Evolutionary conservation across 108 stramenopile genomes (phyloP).

Genomic region (Nannochloropsis granulata): DNA sequence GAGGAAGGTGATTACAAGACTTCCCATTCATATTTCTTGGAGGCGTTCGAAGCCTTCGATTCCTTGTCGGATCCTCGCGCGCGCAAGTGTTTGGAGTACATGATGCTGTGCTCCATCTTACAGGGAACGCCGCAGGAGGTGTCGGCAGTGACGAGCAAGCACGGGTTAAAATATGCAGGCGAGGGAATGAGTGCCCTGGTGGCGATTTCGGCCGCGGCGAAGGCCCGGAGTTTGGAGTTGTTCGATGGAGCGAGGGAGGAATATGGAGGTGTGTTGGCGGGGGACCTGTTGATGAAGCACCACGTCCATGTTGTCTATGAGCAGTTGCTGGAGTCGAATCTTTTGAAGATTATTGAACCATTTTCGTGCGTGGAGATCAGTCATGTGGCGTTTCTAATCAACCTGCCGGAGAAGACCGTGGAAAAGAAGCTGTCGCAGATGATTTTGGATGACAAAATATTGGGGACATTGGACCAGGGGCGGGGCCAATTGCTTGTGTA

Average conservation of each 20-base stretch:
- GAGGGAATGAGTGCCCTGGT: slow-evolving; percentile 84
- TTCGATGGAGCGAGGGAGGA: slow-evolving; percentile 59
- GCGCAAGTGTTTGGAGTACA: slow-evolving; percentile 52
- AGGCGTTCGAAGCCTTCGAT: slow-evolving; percentile 93
- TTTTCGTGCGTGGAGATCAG: slow-evolving; percentile 89
- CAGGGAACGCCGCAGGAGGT: slow-evolving; percentile 47
- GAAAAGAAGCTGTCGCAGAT: slow-evolving; percentile 94
- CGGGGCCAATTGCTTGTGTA: slow-evolving; percentile 67
- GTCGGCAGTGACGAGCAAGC: slow-evolving; percentile 45
- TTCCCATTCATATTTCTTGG: slow-evolving; percentile 96
- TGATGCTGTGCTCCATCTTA: slow-evolving; percentile 89
- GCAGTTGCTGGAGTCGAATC: slow-evolving; percentile 86
- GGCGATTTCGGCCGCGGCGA: slow-evolving; percentile 76
- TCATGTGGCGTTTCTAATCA: slow-evolving; percentile 85
- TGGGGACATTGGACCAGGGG: slow-evolving; percentile 96
- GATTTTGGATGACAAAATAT: slow-evolving; percentile 94
- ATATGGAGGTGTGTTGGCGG: slow-evolving; percentile 52
- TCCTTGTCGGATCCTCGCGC: slow-evolving; percentile 44
- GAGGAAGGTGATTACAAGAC: slow-evolving; percentile 98
- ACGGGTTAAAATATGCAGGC: slow-evolving; percentile 88
- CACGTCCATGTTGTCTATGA: slow-evolving; percentile 89
- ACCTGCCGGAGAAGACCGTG: slow-evolving; percentile 60
- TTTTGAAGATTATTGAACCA: slow-evolving; percentile 80
- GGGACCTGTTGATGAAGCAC: slow-evolving; percentile 78
- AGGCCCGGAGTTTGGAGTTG: slow-evolving; percentile 62